Conservation (phyloP, 2,329 filamentous ascomycete genomes). For the Colletotrichum paranaense region DNA sequence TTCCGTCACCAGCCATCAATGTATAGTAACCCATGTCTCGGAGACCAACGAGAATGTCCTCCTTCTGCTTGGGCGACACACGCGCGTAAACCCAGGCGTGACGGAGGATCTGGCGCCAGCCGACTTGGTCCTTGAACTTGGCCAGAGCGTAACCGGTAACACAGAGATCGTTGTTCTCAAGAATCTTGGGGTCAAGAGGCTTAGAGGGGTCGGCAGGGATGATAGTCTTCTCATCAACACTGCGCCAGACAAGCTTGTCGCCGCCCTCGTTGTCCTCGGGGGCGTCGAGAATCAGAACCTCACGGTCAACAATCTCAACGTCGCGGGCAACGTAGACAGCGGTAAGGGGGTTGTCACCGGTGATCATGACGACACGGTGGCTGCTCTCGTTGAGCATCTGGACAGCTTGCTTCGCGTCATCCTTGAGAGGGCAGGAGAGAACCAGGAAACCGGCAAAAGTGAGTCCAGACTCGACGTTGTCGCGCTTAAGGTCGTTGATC, state of each 20-base stretch:
- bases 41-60: conserved; percentile 95
- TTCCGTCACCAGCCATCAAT: conserved; percentile 98
- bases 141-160: conserved; percentile 93
- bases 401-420: conserved; percentile 92
- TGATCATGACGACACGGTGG: conserved; percentile 99
- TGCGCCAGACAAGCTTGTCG: conserved; percentile 90
- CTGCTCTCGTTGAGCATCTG: conserved; percentile 99
- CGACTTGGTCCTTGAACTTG: conserved; percentile 86
- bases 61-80: conserved; percentile 98
- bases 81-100: conserved; percentile 98
- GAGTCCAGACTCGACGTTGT: conserved; percentile 87
- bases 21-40: conserved; percentile 98
- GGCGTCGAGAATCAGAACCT: conserved; percentile 93
- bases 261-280: conserved; percentile 89
- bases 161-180: conserved; percentile 90
- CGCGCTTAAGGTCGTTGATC: conserved; percentile 94
- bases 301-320: conserved; percentile 97
- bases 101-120: conserved; percentile 81
- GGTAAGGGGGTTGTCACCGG: conserved; percentile 96
- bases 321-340: conserved; percentile 95
- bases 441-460: conserved; percentile 96
- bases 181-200: conserved; percentile 82
- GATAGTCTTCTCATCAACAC: conserved; percentile 88
- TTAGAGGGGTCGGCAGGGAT: conserved; percentile 88
- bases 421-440: conserved; percentile 94